Evolutionary conservation across 2,329 filamentous ascomycete species (phyloP).

Genomic region (Hypoxylon sp.): DNA sequence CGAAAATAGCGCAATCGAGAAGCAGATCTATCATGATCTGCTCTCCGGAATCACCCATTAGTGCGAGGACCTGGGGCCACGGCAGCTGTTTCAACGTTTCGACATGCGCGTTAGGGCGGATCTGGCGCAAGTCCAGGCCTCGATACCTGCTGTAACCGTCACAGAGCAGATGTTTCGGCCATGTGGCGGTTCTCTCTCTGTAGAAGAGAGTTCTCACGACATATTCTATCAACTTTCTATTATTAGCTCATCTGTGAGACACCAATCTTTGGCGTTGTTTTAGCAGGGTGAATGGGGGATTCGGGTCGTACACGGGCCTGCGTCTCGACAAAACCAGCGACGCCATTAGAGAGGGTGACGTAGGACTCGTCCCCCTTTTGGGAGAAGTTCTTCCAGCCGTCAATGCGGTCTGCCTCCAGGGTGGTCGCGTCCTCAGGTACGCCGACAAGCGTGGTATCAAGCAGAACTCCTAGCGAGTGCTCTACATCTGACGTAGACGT

Average conservation of each 20-base stretch:
- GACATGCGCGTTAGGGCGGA: constrained; percentile 75
- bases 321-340: constrained; percentile 56
- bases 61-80: constrained; percentile 77
- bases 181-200: constrained; percentile 56
- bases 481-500: constrained; percentile 47
- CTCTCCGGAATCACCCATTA: constrained; percentile 80
- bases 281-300: constrained; percentile 5
- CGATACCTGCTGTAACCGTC: constrained; percentile 75
- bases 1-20: constrained; percentile 79
- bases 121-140: constrained; percentile 63
- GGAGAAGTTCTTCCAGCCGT: constrained; percentile 68
- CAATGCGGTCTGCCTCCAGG: constrained; percentile 53
- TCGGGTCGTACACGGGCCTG: constrained; percentile 68
- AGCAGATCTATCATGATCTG: constrained; percentile 80
- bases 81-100: constrained; percentile 70
- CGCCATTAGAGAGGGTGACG: constrained; percentile 59
- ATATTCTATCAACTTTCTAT: constrained; percentile 74
- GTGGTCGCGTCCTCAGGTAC: constrained; percentile 48
- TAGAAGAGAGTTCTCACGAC: constrained; percentile 80
- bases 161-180: constrained; percentile 79
- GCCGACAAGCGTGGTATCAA: constrained; percentile 76
- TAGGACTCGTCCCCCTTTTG: constrained; percentile 67
- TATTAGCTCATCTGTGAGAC: constrained; percentile 18
- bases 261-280: constrained; percentile 9
- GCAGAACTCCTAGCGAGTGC: constrained; percentile 59